Evolutionary conservation across 257 asterid species (phyloP).

Genomic region (Vinca minor): DNA sequence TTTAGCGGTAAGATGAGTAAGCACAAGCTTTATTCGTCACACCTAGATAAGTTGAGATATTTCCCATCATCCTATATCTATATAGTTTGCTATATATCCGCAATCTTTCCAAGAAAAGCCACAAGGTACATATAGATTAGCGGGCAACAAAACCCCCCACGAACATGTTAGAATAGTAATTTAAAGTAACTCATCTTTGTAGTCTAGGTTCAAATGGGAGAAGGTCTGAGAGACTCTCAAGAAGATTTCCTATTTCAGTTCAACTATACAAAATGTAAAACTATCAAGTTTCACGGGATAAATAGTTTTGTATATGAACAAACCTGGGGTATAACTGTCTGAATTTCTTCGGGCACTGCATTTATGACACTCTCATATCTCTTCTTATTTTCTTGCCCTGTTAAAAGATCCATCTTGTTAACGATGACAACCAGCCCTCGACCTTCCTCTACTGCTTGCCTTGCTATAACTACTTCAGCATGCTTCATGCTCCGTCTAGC

Average conservation of each 20-base stretch:
- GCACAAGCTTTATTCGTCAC: not conserved
- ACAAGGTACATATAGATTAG: not conserved
- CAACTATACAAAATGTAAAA: not conserved
- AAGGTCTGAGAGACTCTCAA: no score
- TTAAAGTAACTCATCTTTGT: not conserved
- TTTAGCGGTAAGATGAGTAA: not conserved
- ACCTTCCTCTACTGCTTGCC: slow-evolving; percentile 96
- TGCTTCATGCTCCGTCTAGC: slow-evolving; percentile 82
- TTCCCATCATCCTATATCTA: not conserved
- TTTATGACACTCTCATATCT: slow-evolving; percentile 46
- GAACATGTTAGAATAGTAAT: no score
- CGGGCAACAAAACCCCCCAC: not conserved
- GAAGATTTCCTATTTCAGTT: no score
- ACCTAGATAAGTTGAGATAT: not conserved
- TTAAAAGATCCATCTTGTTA: slow-evolving; percentile 85
- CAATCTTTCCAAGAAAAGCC: not conserved
- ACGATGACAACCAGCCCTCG: slow-evolving; percentile 81
- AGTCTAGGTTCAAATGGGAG: not conserved
- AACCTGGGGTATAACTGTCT: slow-evolving; percentile 88
- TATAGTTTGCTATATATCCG: no score
- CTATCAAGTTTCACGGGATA: not conserved
- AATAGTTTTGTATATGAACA: slow-evolving; percentile 12
- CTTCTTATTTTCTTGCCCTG: slow-evolving; percentile 46
- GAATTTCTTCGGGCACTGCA: slow-evolving; percentile 85
- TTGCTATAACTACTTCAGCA: slow-evolving; percentile 90